Evolutionary conservation across 2,329 filamentous ascomycete species (phyloP).

Genomic region (Alternaria sp.): DNA sequence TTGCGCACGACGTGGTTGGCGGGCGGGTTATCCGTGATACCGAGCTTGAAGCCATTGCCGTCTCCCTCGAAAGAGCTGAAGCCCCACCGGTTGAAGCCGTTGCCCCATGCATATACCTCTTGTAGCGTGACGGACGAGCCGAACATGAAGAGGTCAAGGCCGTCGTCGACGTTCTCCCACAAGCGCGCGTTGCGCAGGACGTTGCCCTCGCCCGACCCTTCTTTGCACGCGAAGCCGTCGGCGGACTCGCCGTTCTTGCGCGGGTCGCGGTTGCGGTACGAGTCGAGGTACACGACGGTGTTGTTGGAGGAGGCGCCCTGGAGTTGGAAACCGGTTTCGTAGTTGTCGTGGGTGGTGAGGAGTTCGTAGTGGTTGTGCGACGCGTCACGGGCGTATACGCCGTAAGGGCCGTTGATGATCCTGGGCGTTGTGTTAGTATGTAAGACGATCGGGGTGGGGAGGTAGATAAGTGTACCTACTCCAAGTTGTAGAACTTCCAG

Average conservation of each 20-base stretch:
- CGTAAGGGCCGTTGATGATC: slow-evolving; percentile 48
- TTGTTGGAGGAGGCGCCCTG: slow-evolving; percentile 39
- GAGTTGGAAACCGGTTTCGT: slow-evolving; percentile 49
- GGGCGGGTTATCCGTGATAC: slow-evolving; percentile 44
- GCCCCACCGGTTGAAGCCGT: slow-evolving; percentile 55
- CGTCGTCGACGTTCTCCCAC: slow-evolving; percentile 60
- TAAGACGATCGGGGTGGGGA: neutral
- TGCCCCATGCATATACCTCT: slow-evolving; percentile 56
- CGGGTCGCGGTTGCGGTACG: slow-evolving; percentile 42
- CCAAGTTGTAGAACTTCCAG: slow-evolving; percentile 55
- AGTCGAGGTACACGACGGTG: slow-evolving; percentile 30
- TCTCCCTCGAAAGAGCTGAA: slow-evolving; percentile 54
- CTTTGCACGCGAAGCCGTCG: slow-evolving; percentile 58
- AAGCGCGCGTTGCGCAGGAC: slow-evolving; percentile 54
- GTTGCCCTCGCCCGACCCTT: slow-evolving; percentile 56
- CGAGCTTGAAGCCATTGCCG: slow-evolving; percentile 58
- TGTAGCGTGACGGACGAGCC: slow-evolving; percentile 52
- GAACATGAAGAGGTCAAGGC: slow-evolving; percentile 55
- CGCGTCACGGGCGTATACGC: slow-evolving; percentile 44
- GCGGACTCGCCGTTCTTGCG: slow-evolving; percentile 60
- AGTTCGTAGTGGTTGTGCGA: slow-evolving; percentile 48
- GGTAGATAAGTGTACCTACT: neutral
- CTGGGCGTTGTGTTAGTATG: neutral
- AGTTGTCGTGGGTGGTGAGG: slow-evolving; percentile 49
- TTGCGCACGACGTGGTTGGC: slow-evolving; percentile 55